Conservation (phyloP, 1,284 basidiomycete genomes). For the Thecaphora frezii region DNA sequence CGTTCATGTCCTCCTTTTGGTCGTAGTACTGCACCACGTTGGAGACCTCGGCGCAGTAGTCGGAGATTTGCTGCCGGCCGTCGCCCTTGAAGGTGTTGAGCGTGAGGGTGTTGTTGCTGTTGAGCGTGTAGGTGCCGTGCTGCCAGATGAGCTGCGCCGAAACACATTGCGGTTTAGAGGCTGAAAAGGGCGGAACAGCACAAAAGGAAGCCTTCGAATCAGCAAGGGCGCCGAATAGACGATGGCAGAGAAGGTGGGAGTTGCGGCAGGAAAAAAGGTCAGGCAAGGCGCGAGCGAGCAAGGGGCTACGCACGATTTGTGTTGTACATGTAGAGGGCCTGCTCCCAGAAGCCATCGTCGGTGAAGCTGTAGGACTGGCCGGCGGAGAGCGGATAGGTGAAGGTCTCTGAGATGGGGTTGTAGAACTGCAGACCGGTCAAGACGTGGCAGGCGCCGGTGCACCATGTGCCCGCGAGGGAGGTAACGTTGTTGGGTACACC, state of each 20-base stretch:
- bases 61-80: slow-evolving; percentile 36
- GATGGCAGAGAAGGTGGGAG: neutral
- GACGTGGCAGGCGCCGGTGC: slow-evolving; percentile 44
- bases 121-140: slow-evolving; percentile 50
- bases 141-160: slow-evolving; percentile 56
- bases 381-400: slow-evolving; percentile 43
- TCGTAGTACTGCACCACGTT: slow-evolving; percentile 42
- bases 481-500: slow-evolving; percentile 36
- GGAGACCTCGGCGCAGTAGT: slow-evolving; percentile 24
- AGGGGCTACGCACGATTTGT: slow-evolving; percentile 31
- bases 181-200: slow-evolving; percentile 1
- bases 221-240: neutral
- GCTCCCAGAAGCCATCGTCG: slow-evolving; percentile 53
- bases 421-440: slow-evolving; percentile 52
- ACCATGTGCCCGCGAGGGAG: slow-evolving; percentile 49
- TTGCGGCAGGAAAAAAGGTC: neutral
- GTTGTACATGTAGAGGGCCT: slow-evolving; percentile 45
- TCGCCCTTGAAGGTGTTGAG: slow-evolving; percentile 46
- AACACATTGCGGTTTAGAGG: slow-evolving; percentile 48
- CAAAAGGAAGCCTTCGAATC: neutral
- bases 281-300: neutral
- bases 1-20: slow-evolving; percentile 36
- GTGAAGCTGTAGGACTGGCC: slow-evolving; percentile 56
- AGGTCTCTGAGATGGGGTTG: slow-evolving; percentile 50
- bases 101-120: slow-evolving; percentile 35